A percentile compares a stretch with the other conserved stretches of the same genome.
Evolutionary conservation across 1,139 yeast species (phyloP).

Genomic region (Yamadazyma buinensis): DNA sequence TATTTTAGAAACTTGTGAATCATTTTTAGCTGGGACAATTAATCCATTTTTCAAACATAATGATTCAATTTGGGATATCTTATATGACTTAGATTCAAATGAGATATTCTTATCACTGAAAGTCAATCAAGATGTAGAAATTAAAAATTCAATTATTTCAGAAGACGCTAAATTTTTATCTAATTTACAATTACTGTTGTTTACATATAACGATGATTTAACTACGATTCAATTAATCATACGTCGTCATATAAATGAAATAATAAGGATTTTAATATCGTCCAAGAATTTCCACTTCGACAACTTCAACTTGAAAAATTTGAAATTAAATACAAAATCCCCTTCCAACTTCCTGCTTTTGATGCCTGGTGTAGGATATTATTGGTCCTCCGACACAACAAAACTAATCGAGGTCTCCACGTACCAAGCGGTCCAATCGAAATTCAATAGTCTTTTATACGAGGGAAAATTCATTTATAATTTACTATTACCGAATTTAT

Average conservation of each 20-base stretch:
- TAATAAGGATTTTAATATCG: conserved; percentile 37
- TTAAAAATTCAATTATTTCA: conserved; percentile 35
- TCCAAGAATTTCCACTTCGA: conserved; percentile 34
- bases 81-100: conserved; percentile 53
- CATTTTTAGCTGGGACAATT: conserved; percentile 63
- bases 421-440: conserved; percentile 37
- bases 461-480: conserved; percentile 32
- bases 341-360: conserved; percentile 23
- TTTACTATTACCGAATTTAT: conserved; percentile 32
- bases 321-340: conserved; percentile 1
- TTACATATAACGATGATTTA: conserved; percentile 46
- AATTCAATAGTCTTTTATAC: conserved; percentile 35
- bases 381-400: conserved; percentile 41
- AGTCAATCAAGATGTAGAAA: conserved; percentile 14
- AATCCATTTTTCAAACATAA: conserved; percentile 63
- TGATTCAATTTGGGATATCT: conserved; percentile 55
- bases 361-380: conserved; percentile 44
- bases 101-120: conserved; percentile 36
- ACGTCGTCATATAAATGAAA: conserved; percentile 46
- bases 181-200: conserved; percentile 40
- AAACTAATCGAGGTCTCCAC: conserved; percentile 42
- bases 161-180: conserved; percentile 49
- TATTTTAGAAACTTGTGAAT: conserved; percentile 48
- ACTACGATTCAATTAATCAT: conserved; percentile 46
- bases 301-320: conserved; percentile 11